Evolutionary conservation across 2,329 filamentous ascomycete genomes (phyloP).

Genomic region (Penicillium sp.): DNA sequence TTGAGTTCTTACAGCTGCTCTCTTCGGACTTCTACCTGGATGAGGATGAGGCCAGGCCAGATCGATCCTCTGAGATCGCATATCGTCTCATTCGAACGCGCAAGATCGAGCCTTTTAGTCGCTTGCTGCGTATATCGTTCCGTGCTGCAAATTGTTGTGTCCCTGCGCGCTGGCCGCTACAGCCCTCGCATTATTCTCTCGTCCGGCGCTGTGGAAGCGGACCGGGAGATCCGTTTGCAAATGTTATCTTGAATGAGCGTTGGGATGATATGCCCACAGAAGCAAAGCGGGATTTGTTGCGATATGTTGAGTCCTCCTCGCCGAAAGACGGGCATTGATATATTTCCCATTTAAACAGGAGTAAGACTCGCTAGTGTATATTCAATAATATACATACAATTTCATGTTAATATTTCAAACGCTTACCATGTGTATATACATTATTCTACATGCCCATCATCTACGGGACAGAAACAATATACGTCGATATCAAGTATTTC

Average conservation of each 20-base stretch:
- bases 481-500: not conserved
- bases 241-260: conserved; percentile 32
- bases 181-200: conserved; percentile 32
- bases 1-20: conserved; percentile 42
- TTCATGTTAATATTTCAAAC: not conserved
- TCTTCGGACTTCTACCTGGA: conserved; percentile 41
- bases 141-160: conserved; percentile 35
- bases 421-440: not conserved
- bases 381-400: not conserved
- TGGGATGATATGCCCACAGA: conserved; percentile 33
- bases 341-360: not conserved
- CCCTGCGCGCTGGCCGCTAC: conserved; percentile 36
- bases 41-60: conserved; percentile 27
- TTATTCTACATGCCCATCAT: not conserved
- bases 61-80: conserved; percentile 35
- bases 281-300: conserved; percentile 29
- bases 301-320: conserved; percentile 8
- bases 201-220: conserved; percentile 32
- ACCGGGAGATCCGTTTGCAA: conserved; percentile 37
- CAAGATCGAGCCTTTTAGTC: conserved; percentile 34
- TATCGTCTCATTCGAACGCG: conserved; percentile 38
- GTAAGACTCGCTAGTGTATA: not conserved
- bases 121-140: conserved; percentile 33
- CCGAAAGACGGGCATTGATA: not conserved
- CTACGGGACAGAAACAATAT: not conserved